These are phyloP conservation scores for Dryas integrifolia DNA, from an alignment of 331 rosid genomes.

Conservation along the genomic window DNA sequence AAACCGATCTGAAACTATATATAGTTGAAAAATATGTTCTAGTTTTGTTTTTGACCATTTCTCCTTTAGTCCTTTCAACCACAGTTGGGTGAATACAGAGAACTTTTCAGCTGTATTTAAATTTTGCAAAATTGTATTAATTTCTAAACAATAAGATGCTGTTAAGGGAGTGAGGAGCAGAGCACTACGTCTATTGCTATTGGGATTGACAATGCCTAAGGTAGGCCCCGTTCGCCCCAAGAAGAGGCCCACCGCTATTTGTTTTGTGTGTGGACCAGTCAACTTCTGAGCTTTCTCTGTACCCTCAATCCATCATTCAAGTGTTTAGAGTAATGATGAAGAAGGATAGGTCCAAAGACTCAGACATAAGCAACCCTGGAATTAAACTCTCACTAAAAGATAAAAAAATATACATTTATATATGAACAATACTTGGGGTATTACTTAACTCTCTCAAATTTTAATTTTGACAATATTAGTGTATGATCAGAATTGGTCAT, in stretches of 20 bases:
- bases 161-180: constrained; percentile 4
- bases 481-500: too few species aligned
- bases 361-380: not conserved
- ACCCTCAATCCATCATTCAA: constrained; percentile 2
- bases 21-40: not conserved
- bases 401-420: too few species aligned
- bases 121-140: not conserved
- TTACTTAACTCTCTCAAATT: too few species aligned
- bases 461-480: too few species aligned
- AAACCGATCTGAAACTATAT: constrained; percentile 4
- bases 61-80: not conserved
- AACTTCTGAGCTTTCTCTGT: constrained; percentile 16
- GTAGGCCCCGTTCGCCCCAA: not conserved
- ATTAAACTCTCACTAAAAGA: too few species aligned
- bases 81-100: too few species aligned
- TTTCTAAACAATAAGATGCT: constrained; percentile 1
- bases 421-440: too few species aligned
- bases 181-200: not conserved
- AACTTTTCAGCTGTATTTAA: too few species aligned
- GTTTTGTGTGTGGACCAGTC: constrained; percentile 18
- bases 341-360: not conserved
- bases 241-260: constrained; percentile 8
- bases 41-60: constrained; percentile 4
- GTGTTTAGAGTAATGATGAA: not conserved
- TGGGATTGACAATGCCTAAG: constrained; percentile 1